Evolutionary conservation across 2,329 filamentous ascomycete species (phyloP).

Genomic region (Penicillium italicum): DNA sequence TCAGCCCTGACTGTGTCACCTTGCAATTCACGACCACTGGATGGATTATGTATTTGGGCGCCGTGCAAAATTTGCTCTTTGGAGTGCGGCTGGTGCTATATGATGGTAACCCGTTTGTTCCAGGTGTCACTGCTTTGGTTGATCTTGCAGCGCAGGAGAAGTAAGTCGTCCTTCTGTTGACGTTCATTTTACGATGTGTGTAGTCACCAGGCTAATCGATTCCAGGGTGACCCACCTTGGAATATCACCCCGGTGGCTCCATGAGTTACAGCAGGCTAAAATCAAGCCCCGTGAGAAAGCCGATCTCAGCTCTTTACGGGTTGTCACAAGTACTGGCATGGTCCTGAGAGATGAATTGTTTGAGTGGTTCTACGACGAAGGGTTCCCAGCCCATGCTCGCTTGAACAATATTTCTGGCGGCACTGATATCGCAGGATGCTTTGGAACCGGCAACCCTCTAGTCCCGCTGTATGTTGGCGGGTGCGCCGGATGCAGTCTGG

Average conservation of each 20-base stretch:
- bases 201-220: conserved; percentile 45
- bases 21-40: conserved; percentile 68
- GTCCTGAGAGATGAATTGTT: conserved; percentile 73
- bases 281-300: conserved; percentile 60
- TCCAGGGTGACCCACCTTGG: conserved; percentile 69
- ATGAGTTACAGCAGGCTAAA: conserved; percentile 64
- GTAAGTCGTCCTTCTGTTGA: conserved; percentile 1
- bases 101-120: conserved; percentile 76
- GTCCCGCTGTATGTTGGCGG: conserved; percentile 60
- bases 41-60: conserved; percentile 83
- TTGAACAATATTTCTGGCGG: conserved; percentile 45
- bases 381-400: conserved; percentile 64
- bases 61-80: conserved; percentile 56
- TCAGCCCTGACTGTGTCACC: conserved; percentile 42
- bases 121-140: conserved; percentile 53
- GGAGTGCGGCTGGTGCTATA: conserved; percentile 68
- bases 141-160: conserved; percentile 55
- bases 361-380: conserved; percentile 73
- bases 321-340: conserved; percentile 74
- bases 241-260: conserved; percentile 71
- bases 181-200: neutral
- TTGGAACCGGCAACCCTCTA: conserved; percentile 58
- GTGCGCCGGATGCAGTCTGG: conserved; percentile 51
- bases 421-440: conserved; percentile 31
- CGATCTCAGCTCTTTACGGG: conserved; percentile 59